These are phyloP conservation scores for Malus hybrid DNA, from an alignment of 331 rosid genomes.

Conservation along the genomic window DNA sequence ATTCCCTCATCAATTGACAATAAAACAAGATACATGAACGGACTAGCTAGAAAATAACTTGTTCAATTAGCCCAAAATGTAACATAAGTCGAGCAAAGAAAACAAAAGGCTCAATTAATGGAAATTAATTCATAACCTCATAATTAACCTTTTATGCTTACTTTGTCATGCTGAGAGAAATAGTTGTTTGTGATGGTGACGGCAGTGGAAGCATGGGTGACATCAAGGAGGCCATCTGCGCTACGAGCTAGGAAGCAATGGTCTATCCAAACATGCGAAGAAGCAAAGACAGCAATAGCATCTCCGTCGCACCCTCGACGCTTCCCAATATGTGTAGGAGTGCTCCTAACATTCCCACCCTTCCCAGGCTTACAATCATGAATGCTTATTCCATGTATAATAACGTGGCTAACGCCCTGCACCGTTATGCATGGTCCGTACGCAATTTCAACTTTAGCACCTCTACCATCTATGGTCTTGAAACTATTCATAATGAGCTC, in stretches of 20 bases:
- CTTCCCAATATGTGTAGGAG: constrained; percentile 40
- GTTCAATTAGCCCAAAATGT: background rate
- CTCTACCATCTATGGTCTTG: constrained; percentile 90
- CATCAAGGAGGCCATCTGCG: constrained; percentile 67
- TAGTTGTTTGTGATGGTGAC: constrained; percentile 69
- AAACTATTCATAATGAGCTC: constrained; percentile 71
- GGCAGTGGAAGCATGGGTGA: constrained; percentile 64
- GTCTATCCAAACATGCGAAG: constrained; percentile 77
- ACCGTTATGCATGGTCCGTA: constrained; percentile 78
- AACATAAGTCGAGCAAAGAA: background rate
- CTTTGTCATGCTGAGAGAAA: constrained; percentile 82
- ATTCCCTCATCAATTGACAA: background rate
- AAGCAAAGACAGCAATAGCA: constrained; percentile 41
- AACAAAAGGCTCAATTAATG: background rate
- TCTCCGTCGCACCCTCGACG: constrained; percentile 75
- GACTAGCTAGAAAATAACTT: background rate
- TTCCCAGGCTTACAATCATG: constrained; percentile 67
- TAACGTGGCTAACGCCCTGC: constrained; percentile 62
- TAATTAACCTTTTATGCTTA: constrained; percentile 14
- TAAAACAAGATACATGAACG: background rate
- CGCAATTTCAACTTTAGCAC: constrained; percentile 67
- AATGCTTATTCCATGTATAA: constrained; percentile 72
- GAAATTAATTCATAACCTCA: background rate
- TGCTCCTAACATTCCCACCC: constrained; percentile 46
- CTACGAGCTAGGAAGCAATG: constrained; percentile 61